Evolutionary conservation across 2,329 filamentous ascomycete species (phyloP).

Genomic region (Trichoderma pleuroti): DNA sequence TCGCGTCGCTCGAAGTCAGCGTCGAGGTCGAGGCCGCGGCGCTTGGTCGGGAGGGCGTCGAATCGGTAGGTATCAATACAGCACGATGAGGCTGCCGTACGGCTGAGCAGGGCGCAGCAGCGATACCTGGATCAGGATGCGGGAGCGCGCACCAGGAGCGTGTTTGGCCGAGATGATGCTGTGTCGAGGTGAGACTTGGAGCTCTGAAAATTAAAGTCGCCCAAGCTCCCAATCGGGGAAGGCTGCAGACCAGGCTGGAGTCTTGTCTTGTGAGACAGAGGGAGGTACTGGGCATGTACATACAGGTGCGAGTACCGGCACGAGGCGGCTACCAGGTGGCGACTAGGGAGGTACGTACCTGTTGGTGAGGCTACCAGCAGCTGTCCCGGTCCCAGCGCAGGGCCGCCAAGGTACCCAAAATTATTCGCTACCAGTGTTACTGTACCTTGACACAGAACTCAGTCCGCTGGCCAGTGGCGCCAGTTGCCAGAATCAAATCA

Average conservation of each 20-base stretch:
- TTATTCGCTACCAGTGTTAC: neutral
- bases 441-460: too few species aligned
- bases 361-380: neutral
- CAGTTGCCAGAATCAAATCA: neutral
- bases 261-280: neutral
- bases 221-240: slow-evolving; percentile 14
- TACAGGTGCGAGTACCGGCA: neutral
- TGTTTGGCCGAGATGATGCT: slow-evolving; percentile 12
- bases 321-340: neutral
- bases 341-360: neutral
- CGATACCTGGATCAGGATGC: neutral
- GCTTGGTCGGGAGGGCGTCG: neutral
- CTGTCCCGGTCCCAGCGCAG: neutral
- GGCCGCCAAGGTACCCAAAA: neutral
- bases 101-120: neutral
- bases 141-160: neutral
- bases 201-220: slow-evolving; percentile 15
- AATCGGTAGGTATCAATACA: neutral
- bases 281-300: neutral
- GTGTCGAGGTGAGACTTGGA: slow-evolving; percentile 8
- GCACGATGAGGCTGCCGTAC: neutral
- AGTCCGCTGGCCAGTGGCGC: neutral
- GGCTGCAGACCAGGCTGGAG: slow-evolving; percentile 11
- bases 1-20: slow-evolving; percentile 13
- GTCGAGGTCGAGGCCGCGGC: slow-evolving; percentile 3